Evolutionary conservation across 2,329 filamentous ascomycete genomes (phyloP), one percentile per base, ranked within the genome.

Genomic region (Arthroderma sp.): DNA sequence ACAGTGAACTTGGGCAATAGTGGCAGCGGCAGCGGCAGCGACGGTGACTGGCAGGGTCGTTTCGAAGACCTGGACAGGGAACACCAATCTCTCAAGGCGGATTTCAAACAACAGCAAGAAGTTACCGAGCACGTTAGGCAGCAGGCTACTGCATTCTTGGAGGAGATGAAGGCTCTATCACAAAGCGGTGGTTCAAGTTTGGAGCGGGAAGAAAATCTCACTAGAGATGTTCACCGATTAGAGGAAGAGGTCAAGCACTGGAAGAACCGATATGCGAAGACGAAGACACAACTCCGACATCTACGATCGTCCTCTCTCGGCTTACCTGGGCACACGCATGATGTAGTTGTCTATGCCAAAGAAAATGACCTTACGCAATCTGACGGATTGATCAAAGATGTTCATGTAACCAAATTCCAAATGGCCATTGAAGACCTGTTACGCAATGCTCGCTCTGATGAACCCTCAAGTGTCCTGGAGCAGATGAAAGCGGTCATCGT

Each of bases 371-470:
- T 91, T 52, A 74, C 77, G 22, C 74, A 82, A 33, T 75, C 81
- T 8, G 75, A 80, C 47, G 91, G 91, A 4, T 62, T 91, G 22
- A 79, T 98, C 54, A 88, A 85, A 64, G 91, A 95, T 62, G 76
- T 95, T 8, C 84, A 95, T 60, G 79, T 98, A 52, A 95, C 89
- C 42, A 88, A 85, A 57, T 96, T 94, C 68, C 91, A 98, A 62
- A 81, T 96, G 48, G 78, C 87, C 22, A 84, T 98, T 49, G 89
- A 98, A 58, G 89, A 96, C 56, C 73, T 96, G 34, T 72, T 98
- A 32, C 81, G 81, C 51, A 76, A 74, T 36, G 86, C 87, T 11
- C 80, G 88, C 41, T 73, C 73, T 31, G 77, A 83, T n/a, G 77
- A 83, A 43, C 78, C 86, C 0, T 75, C 81, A 38, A 76, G 77